A percentile compares a stretch with the other conserved stretches of the same genome.
phyloP scores from a whole-genome alignment of 75 land plant genomes.

The Cupressus sempervirens region DNA sequence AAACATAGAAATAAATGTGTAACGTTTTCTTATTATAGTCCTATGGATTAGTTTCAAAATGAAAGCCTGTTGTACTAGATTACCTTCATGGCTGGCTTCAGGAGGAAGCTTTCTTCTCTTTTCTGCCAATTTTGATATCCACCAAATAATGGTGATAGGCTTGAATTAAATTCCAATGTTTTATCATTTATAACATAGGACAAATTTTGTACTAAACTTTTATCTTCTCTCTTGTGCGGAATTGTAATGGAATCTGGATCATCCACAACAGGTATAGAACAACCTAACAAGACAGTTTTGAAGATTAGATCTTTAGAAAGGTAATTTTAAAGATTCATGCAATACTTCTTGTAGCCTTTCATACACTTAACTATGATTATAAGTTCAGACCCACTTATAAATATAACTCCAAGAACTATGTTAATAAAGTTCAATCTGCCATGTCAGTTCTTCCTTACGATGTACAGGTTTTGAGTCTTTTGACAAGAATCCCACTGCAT shows the following conservation, averaged over 20 bases:
- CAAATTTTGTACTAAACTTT: constrained; percentile 34
- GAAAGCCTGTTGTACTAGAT: neutral
- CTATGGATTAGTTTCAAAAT: neutral
- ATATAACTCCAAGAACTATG: neutral
- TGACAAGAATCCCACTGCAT: constrained; percentile 52
- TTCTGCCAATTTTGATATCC: constrained; percentile 69
- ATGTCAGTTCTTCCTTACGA: constrained; percentile 42
- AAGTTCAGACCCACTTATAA: neutral
- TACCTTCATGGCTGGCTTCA: constrained; percentile 73
- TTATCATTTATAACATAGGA: constrained; percentile 47
- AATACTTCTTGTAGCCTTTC: neutral
- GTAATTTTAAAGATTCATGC: constrained; percentile 1
- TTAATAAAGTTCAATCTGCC: neutral
- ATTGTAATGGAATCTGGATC: constrained; percentile 45
- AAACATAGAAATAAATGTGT: neutral
- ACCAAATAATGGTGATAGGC: constrained; percentile 58
- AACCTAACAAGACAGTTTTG: constrained; percentile 37
- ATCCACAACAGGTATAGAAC: constrained; percentile 55
- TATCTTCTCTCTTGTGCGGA: constrained; percentile 32
- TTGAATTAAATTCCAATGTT: constrained; percentile 17
- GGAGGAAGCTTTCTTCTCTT: constrained; percentile 65
- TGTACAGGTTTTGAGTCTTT: constrained; percentile 34
- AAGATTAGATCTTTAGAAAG: constrained; percentile 8
- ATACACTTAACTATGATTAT: neutral
- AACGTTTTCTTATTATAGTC: neutral